Evolutionary conservation across 2,329 filamentous ascomycete genomes (phyloP), one percentile per base, ranked within the genome.

Genomic region (Fusarium chuoi): DNA sequence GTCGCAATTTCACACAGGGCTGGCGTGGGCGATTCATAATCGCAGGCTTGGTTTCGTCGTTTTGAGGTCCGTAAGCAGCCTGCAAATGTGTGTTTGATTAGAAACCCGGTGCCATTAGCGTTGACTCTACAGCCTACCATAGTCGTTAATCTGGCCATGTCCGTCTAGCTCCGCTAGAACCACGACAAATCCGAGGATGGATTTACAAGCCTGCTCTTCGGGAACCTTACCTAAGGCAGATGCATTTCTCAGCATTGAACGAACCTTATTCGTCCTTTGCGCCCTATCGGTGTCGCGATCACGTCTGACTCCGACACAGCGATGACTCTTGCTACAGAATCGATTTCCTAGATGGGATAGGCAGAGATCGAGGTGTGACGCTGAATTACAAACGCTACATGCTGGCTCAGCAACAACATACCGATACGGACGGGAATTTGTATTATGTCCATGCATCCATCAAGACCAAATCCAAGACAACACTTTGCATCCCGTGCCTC

Each of bases 1-100:
- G 14, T 39, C 39, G 46, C 58, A 76, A 63, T 74, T 64, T 74
- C 70, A 39, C 73, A 75, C 73, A 76, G 44, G 74, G 70, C 44
- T 74, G 61, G 58, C 67, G 61, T 62, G 62, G 61, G 59, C 73
- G 73, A 75, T 75, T 75, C 73, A 75, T 75, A 75, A 75, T 75
- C 73, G 62, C 28, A 63, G 68, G 57, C 61, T 62, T n/a, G n/a
- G n/a, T n/a, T n/a, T n/a, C n/a, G n/a, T n/a, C n/a, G 54, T 54
- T 59, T 69, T 44, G 28, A 55, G 69, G 56, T 71, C 70, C 54
- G 71, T 68, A 65, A 68, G 68, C 67, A 71, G 48, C 36, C 39
- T 51, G 62, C 41, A 62, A 65, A 35, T 58, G 28, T 39, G 70
- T 61, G 57, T 51, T 70, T 75, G 73, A 73, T 75, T 75, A 75